phyloP scores from a whole-genome alignment of 2,329 filamentous ascomycete species.

The Cytospora mali region DNA sequence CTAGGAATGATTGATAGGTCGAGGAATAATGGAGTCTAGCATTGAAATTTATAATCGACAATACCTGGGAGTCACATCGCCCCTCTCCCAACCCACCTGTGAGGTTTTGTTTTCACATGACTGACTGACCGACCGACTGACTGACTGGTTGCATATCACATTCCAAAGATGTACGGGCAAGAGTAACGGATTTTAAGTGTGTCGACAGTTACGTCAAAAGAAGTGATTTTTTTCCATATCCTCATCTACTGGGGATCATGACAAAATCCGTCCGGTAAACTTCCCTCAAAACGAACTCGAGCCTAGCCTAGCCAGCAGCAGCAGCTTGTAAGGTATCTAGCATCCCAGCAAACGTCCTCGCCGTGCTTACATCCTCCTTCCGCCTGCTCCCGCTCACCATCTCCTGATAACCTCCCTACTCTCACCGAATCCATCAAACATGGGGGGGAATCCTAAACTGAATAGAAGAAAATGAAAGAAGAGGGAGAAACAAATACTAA shows the following conservation, averaged over 20 bases:
- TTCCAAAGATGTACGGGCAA: neutral
- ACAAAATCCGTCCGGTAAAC: slow-evolving; percentile 14
- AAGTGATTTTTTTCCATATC: slow-evolving; percentile 13
- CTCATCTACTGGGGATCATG: slow-evolving; percentile 2
- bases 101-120: neutral
- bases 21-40: slow-evolving; percentile 23
- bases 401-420: slow-evolving; percentile 7
- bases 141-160: neutral
- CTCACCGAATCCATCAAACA: slow-evolving; percentile 1
- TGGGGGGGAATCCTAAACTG: slow-evolving; percentile 28
- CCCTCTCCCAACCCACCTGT: neutral
- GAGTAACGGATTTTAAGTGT: neutral
- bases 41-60: slow-evolving; percentile 18
- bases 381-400: neutral
- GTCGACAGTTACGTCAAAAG: slow-evolving; percentile 2
- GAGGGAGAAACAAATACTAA: too few species aligned
- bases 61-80: too few species aligned
- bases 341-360: slow-evolving; percentile 14
- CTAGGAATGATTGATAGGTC: slow-evolving; percentile 6
- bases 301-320: slow-evolving; percentile 23
- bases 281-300: slow-evolving; percentile 12
- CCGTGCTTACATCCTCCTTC: neutral
- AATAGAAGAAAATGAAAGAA: slow-evolving; percentile 9
- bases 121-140: too few species aligned
- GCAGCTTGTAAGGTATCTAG: slow-evolving; percentile 24